Conservation (phyloP, 768 basidiomycete species). For the Tubosaeta sp. region DNA sequence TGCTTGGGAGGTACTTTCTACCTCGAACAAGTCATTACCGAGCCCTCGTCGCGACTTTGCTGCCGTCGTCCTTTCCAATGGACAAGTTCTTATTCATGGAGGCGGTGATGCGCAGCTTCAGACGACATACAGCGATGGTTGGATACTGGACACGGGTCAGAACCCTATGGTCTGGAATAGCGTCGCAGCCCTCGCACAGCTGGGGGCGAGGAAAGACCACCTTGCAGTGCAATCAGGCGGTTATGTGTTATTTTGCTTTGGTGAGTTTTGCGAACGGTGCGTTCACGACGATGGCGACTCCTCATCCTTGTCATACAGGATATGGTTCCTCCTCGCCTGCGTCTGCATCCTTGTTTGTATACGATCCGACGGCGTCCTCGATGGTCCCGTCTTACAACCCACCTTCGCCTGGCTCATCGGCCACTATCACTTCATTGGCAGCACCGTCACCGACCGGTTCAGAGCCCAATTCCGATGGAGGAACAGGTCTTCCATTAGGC, state of each 20-base stretch:
- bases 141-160: constrained; percentile 57
- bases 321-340: constrained; percentile 37
- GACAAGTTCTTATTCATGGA: constrained; percentile 70
- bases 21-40: constrained; percentile 43
- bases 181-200: constrained; percentile 46
- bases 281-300: neutral
- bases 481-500: constrained; percentile 6
- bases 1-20: constrained; percentile 47
- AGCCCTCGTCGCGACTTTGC: constrained; percentile 62
- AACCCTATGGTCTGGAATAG: constrained; percentile 58
- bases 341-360: constrained; percentile 52
- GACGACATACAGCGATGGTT: constrained; percentile 59
- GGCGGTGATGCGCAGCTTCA: constrained; percentile 60
- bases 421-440: constrained; percentile 33
- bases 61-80: constrained; percentile 44
- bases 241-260: constrained; percentile 73
- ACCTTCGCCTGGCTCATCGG: constrained; percentile 26
- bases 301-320: constrained; percentile 14
- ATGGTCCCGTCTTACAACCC: constrained; percentile 43
- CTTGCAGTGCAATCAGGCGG: constrained; percentile 58
- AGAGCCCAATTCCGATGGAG: constrained; percentile 6
- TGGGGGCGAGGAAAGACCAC: constrained; percentile 71
- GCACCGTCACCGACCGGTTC: constrained; percentile 30
- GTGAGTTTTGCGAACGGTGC: constrained; percentile 39
- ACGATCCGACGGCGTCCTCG: constrained; percentile 34